These are phyloP conservation scores for Dillenia turbinata DNA, from an alignment of 164 flowering plant genomes.

Conservation along the genomic window DNA sequence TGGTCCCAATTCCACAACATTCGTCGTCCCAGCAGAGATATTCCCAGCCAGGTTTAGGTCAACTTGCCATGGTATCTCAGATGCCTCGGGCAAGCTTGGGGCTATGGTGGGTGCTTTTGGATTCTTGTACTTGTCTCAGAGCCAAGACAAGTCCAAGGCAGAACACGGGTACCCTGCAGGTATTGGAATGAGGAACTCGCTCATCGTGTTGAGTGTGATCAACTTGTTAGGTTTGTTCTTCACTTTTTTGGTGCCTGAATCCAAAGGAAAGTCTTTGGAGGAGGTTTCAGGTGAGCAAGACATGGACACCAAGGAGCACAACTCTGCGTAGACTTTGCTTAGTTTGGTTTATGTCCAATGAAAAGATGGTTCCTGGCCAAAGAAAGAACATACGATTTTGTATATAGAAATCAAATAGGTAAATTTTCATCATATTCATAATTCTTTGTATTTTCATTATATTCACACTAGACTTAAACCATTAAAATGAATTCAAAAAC, in stretches of 20 bases:
- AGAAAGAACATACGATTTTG: too few species aligned
- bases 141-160: conserved; percentile 7
- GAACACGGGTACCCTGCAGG: conserved; percentile 18
- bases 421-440: too few species aligned
- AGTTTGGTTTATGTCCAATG: too few species aligned
- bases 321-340: too few species aligned
- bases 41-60: conserved; percentile 15
- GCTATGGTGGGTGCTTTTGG: conserved; percentile 18
- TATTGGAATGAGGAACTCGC: conserved; percentile 14
- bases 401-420: too few species aligned
- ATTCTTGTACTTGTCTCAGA: conserved; percentile 13
- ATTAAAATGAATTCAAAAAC: too few species aligned
- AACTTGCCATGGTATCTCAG: conserved; percentile 16
- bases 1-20: conserved; percentile 15
- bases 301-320: too few species aligned
- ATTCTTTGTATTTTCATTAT: too few species aligned
- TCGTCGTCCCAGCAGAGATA: conserved; percentile 16
- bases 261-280: conserved; percentile 19
- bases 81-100: conserved; percentile 14
- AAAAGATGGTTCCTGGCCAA: too few species aligned
- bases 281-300: conserved; percentile 18
- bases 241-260: conserved; percentile 17
- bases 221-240: conserved; percentile 13
- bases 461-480: too few species aligned
- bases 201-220: conserved; percentile 10